Percentiles rank a stretch among this genome's conserved stretches.
phyloP scores from a whole-genome alignment of 78 protist genomes.

The Anaeramoeba flamelloides region DNA sequence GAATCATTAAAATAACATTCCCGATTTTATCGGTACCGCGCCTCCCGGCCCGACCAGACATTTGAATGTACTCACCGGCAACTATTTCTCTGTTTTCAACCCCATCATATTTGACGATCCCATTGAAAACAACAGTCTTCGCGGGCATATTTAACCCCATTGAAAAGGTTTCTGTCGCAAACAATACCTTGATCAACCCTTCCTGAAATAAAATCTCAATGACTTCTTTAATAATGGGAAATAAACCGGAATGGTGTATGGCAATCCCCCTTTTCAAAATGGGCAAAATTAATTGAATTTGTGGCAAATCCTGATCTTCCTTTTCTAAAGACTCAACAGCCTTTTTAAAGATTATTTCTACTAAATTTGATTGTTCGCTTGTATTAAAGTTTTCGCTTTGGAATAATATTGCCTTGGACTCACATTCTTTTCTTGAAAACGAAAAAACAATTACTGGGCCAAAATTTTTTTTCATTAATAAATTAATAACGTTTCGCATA shows the following conservation, averaged over 20 bases:
- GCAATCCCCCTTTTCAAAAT: constrained; percentile 90
- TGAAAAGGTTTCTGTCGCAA: constrained; percentile 97
- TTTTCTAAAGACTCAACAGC: too few relatives aligned
- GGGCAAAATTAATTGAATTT: too few relatives aligned
- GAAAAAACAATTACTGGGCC: constrained; percentile 50
- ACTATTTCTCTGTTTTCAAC: neutral
- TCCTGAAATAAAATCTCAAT: neutral
- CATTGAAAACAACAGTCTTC: constrained; percentile 64
- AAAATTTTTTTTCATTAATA: too few relatives aligned
- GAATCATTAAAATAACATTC: constrained; percentile 49
- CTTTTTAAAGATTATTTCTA: neutral
- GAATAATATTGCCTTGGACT: constrained; percentile 17
- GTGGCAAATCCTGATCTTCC: too few relatives aligned
- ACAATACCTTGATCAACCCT: constrained; percentile 39
- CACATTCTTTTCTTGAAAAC: constrained; percentile 37
- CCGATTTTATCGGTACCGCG: constrained; percentile 76
- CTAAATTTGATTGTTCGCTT: constrained; percentile 28
- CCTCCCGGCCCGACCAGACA: constrained; percentile 94
- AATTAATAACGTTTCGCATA: too few relatives aligned
- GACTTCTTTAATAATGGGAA: constrained; percentile 72
- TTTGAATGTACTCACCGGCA: constrained; percentile 79
- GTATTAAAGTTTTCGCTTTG: constrained; percentile 13
- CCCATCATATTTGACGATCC: constrained; percentile 68
- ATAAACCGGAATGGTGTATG: constrained; percentile 84
- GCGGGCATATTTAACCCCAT: constrained; percentile 99